Percentiles rank a stretch among this genome's conserved stretches.
Conservation (phyloP, 345 rosid genomes). For the Moricandia moricandioides region DNA sequence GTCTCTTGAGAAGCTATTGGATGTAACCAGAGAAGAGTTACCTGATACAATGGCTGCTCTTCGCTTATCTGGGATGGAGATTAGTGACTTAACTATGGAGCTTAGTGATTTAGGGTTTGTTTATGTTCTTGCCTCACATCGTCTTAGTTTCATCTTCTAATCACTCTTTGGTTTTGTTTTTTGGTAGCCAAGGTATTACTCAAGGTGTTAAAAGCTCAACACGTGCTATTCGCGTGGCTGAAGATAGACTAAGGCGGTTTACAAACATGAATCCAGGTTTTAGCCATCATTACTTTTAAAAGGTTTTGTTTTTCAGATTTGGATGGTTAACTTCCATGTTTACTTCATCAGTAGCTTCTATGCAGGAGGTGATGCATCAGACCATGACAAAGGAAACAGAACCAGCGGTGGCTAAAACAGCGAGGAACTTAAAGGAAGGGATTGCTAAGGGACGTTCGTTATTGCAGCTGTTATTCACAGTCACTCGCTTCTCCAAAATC, state of each 20-base stretch:
- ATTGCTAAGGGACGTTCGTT: slow-evolving; percentile 66
- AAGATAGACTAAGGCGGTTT: slow-evolving; percentile 68
- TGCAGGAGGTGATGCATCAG: slow-evolving; percentile 54
- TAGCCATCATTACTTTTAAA: neutral
- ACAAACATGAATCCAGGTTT: slow-evolving; percentile 53
- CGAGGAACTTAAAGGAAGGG: slow-evolving; percentile 56
- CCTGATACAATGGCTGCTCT: slow-evolving; percentile 94
- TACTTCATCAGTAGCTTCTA: slow-evolving; percentile 62
- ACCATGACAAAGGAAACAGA: slow-evolving; percentile 40
- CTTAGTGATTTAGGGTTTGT: slow-evolving; percentile 84
- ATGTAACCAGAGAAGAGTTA: slow-evolving; percentile 82
- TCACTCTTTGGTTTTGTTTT: neutral
- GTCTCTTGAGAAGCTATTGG: slow-evolving; percentile 79
- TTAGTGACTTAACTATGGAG: slow-evolving; percentile 86
- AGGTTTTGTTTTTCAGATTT: neutral
- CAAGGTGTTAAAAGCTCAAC: slow-evolving; percentile 85
- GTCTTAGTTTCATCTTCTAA: neutral
- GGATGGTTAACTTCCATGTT: slow-evolving; percentile 47
- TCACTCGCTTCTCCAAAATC: slow-evolving; percentile 47
- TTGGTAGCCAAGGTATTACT: slow-evolving; percentile 68
- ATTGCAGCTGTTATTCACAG: slow-evolving; percentile 47
- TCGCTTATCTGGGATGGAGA: slow-evolving; percentile 92
- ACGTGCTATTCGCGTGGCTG: slow-evolving; percentile 74
- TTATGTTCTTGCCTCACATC: neutral
- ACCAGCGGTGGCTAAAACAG: slow-evolving; percentile 62